A percentile compares a stretch with the other conserved stretches of the same genome.
Conservation (phyloP, 2,329 filamentous ascomycete genomes). For the Tolypocladium sp. region DNA sequence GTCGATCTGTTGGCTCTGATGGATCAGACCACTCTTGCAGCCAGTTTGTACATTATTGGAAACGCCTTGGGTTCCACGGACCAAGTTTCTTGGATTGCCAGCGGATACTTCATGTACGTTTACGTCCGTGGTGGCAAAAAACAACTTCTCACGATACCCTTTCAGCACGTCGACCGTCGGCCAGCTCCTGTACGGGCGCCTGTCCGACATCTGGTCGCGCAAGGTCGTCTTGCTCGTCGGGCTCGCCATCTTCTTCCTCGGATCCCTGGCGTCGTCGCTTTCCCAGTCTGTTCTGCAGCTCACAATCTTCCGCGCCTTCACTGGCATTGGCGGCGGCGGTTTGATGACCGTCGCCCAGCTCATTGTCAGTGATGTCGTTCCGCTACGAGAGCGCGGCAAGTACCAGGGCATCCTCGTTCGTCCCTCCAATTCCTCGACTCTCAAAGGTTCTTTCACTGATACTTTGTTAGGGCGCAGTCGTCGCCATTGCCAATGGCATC, state of each 20-base stretch:
- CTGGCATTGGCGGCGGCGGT: constrained; percentile 57
- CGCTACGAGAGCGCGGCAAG: constrained; percentile 58
- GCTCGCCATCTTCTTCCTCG: constrained; percentile 31
- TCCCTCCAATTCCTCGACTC: background rate
- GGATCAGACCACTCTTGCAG: constrained; percentile 48
- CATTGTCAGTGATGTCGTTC: constrained; percentile 61
- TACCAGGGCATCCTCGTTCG: constrained; percentile 55
- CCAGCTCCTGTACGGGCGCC: constrained; percentile 34
- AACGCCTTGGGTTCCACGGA: constrained; percentile 37
- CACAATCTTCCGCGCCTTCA: constrained; percentile 30
- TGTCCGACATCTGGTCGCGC: constrained; percentile 38
- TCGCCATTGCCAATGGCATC: constrained; percentile 44
- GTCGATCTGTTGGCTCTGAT: constrained; percentile 47
- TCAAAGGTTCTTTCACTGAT: background rate
- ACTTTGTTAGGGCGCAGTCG: constrained; percentile 30
- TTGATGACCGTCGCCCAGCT: constrained; percentile 63
- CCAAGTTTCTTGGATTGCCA: constrained; percentile 45
- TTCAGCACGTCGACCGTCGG: constrained; percentile 33
- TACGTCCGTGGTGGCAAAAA: background rate
- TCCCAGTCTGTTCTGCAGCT: constrained; percentile 29
- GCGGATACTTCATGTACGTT: constrained; percentile 44
- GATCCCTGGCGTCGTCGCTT: constrained; percentile 33
- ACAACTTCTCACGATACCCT: background rate
- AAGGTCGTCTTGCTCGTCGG: constrained; percentile 29
- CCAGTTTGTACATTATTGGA: constrained; percentile 45